Evolutionary conservation across 1,284 basidiomycete genomes (phyloP), one percentile per base, ranked within the genome.

Genomic region (Mycosarcoma mackinlayi): DNA sequence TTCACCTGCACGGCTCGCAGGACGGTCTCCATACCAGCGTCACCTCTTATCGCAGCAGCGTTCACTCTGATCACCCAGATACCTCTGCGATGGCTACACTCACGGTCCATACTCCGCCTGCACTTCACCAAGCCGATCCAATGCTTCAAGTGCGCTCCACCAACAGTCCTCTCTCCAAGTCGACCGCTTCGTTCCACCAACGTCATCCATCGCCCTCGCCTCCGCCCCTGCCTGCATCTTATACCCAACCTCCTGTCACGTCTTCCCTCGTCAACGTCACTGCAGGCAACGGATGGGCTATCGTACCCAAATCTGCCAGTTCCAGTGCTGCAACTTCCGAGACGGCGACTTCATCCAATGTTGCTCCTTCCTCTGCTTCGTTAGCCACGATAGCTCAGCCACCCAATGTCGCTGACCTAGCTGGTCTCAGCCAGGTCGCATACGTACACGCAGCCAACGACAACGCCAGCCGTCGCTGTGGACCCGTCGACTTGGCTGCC

Each of bases 31-130:
- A 46, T 21, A 38, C 21, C 27, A 39, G 46, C 47, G 24, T 28
- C 19, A 23, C 19, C 38, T 18, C 28, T 6, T 31, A 14, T 16
- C n/a, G 35, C 16, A 54, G 16, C 31, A 10, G 35, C 41, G 37
- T 28, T 40, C 28, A 23, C 13, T 37, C 50, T 6, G 66, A 69
- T 13, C 53, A 63, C 42, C 60, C 60, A 31, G 48, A 53, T 45
- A 63, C 66, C 10, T 64, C 60, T 40, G 66, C 60, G 31, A 69
- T 69, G 66, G 66, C 66, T 33, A 69, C 66, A 21, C 56, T 69
- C 14, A 55, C 56, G 23, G 66, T 69, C 30, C 37, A 60, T 37
- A 69, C 66, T 0, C 56, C 66, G 16, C 66, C 66, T 21, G 66
- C 60, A 4, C 39, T 30, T 5, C 51, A 55, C 24, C 60, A 60